Evolutionary conservation across 495 filamentous ascomycete species (phyloP), one percentile per base, ranked within the genome.

Genomic region (Xanthoparmelia taractica): DNA sequence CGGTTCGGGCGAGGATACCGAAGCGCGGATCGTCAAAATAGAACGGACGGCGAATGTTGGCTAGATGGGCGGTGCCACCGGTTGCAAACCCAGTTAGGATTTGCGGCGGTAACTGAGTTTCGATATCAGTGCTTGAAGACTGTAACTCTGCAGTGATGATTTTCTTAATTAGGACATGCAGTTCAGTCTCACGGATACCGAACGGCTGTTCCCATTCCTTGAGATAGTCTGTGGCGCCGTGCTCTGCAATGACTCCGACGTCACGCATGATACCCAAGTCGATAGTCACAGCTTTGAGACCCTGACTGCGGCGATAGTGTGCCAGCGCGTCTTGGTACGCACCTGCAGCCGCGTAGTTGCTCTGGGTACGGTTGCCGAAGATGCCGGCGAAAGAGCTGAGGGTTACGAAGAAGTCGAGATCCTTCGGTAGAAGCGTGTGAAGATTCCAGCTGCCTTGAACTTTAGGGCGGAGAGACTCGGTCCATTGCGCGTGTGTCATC

Each of bases 381-480:
- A 77, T 73, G 36, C 78, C 79, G 25, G 81, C 74, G 25, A 78
- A 75, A 0, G 84, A 87, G 8, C 78, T 81, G 47, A 85, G 76
- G 55, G 78, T 77, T 27, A 85, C 69, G 71, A 86, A 85, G 73
- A 87, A 86, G 65, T 87, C 84, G 8, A 84, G 67, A 4, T 65
- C 60, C 12, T 61, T 64, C 0, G 66, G 63, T 8, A 69, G 58
- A 23, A 63, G 59, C 0, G 74, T 66, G 60, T 73, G 75, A 23
- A 71, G 56, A 60, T 80, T 79, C 70, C 66, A 71, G n/a, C 72
- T 72, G 10, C 76, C 79, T 40, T 72, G 61, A 11, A 78, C 69
- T 61, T 80, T 80, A 10, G 77, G 72, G 23, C 58, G 50, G 20
- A 75, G 62, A 8, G 6, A 63, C 52, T 63, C 47, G 1, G 57